phyloP scores from a whole-genome alignment of 768 basidiomycete species.

The Boletus coccyginus region DNA sequence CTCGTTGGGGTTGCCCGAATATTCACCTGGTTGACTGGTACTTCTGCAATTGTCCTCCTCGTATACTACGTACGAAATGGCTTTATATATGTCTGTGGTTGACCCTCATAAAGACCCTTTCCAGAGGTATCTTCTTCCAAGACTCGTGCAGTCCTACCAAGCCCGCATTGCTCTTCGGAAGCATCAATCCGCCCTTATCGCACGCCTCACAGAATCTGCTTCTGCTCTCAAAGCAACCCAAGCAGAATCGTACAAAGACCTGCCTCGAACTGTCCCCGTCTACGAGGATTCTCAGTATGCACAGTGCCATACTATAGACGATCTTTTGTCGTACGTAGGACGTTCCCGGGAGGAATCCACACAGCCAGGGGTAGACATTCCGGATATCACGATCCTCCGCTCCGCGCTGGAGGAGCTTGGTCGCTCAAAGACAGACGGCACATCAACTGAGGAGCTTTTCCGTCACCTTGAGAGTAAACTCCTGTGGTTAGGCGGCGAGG shows the following conservation, averaged over 20 bases:
- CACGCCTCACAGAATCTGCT: slow-evolving; percentile 54
- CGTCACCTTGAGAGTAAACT: slow-evolving; percentile 53
- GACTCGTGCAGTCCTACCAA: slow-evolving; percentile 52
- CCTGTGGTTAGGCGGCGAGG: slow-evolving; percentile 53
- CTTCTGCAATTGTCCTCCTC: slow-evolving; percentile 55
- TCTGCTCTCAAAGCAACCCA: slow-evolving; percentile 55
- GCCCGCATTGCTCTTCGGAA: slow-evolving; percentile 60
- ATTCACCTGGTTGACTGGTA: slow-evolving; percentile 64
- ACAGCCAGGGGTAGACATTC: slow-evolving; percentile 33
- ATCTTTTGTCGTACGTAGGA: slow-evolving; percentile 26
- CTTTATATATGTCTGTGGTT: not conserved
- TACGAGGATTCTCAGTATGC: slow-evolving; percentile 47
- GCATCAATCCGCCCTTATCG: slow-evolving; percentile 58
- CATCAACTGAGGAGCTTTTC: slow-evolving; percentile 61
- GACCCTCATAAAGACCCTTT: slow-evolving; percentile 6
- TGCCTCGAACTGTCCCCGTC: slow-evolving; percentile 53
- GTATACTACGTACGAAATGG: slow-evolving; percentile 58
- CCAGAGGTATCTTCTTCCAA: slow-evolving; percentile 69
- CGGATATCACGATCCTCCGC: slow-evolving; percentile 56
- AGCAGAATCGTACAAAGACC: slow-evolving; percentile 48
- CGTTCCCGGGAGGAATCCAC: slow-evolving; percentile 7
- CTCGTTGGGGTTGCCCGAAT: slow-evolving; percentile 60
- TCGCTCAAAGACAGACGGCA: slow-evolving; percentile 36
- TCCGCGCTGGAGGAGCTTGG: slow-evolving; percentile 55
- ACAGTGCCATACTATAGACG: slow-evolving; percentile 45